phyloP scores from a whole-genome alignment of 306 rosid species.

The Cajanus cajan region DNA sequence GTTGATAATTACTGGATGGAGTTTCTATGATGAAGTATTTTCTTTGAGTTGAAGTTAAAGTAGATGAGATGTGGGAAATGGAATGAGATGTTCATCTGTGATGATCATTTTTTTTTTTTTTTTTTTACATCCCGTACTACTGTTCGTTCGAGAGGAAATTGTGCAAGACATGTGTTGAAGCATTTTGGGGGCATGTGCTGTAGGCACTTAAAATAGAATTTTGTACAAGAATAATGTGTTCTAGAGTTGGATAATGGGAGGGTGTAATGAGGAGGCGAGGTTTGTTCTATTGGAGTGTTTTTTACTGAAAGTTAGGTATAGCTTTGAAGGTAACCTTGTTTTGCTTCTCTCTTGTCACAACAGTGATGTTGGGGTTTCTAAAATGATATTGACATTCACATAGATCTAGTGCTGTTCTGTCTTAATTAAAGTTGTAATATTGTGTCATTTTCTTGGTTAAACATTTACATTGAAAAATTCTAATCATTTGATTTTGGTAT shows the following conservation, averaged over 20 bases:
- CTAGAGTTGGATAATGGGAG: constrained; percentile 10
- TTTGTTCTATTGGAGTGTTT: constrained; percentile 31
- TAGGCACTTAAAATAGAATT: not conserved
- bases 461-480: not conserved
- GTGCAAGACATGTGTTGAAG: not conserved
- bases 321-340: constrained; percentile 38
- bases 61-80: constrained; percentile 12
- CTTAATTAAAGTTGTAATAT: not conserved
- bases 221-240: constrained; percentile 14
- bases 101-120: not conserved
- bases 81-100: not conserved
- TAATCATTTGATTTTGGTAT: not conserved
- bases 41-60: constrained; percentile 15
- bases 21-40: constrained; percentile 12
- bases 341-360: constrained; percentile 13
- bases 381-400: constrained; percentile 21
- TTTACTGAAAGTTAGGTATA: constrained; percentile 21
- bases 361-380: constrained; percentile 12
- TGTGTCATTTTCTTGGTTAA: not conserved
- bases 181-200: constrained; percentile 2
- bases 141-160: constrained; percentile 13
- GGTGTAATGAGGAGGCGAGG: not conserved
- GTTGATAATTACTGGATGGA: constrained; percentile 13
- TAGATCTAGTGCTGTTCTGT: not conserved
- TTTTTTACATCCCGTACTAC: not conserved